Evolutionary conservation across 2,329 filamentous ascomycete species (phyloP).

Genomic region (Penicillium sp.): DNA sequence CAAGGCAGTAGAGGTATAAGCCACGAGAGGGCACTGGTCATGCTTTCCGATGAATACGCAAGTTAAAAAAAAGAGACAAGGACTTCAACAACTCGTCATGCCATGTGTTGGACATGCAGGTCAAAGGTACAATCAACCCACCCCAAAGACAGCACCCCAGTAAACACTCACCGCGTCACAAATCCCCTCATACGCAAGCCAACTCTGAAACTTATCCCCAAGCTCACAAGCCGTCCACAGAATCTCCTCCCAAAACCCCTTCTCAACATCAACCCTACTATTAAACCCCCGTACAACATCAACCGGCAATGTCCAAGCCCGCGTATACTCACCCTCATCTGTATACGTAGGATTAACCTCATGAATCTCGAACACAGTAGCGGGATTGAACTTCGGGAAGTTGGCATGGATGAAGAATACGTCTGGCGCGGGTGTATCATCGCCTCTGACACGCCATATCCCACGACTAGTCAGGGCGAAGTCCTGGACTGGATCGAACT

Average conservation of each 20-base stretch:
- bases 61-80: not conserved
- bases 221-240: conserved; percentile 38
- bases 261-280: conserved; percentile 31
- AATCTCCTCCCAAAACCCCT: conserved; percentile 38
- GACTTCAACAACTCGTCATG: not conserved
- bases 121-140: not conserved
- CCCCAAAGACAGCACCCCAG: conserved; percentile 29
- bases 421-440: conserved; percentile 27
- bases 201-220: conserved; percentile 31
- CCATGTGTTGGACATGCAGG: not conserved
- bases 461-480: conserved; percentile 25
- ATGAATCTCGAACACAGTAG: conserved; percentile 31
- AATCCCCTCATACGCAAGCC: conserved; percentile 27
- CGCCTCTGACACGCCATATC: conserved; percentile 26
- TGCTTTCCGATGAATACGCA: not conserved
- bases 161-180: conserved; percentile 34
- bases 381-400: conserved; percentile 40
- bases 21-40: not conserved
- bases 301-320: conserved; percentile 32
- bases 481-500: conserved; percentile 38
- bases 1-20: not conserved
- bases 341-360: conserved; percentile 27
- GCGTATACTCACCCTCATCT: conserved; percentile 30
- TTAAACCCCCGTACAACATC: conserved; percentile 30
- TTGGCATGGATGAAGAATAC: conserved; percentile 44